Base-by-base conservation (phyloP, 129 eudicot genomes). In the Tagetes erecta region DNA sequence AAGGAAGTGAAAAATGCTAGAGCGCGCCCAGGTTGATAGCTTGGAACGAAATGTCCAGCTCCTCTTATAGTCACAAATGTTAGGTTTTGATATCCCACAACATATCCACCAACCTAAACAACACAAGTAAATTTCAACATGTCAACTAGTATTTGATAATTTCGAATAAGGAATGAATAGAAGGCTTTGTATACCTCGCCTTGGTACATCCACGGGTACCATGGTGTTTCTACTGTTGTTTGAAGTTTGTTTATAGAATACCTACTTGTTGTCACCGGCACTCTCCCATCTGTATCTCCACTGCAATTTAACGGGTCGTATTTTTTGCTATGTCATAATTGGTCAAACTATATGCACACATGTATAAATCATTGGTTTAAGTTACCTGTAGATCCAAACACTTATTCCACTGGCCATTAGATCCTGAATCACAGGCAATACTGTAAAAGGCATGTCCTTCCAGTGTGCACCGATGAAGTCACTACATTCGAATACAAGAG, bases 301-400 rank as follows among this genome's bases (percentile, higher is more conserved):
- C 91, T 86, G 80, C 80, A 77, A 13, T 11, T 71, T 37, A 47
- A 42, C 1, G 7, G 67, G 44, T 59, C 6, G n/a, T 45, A 14
- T 58, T 56, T 27, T 53, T 37, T 53, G 53, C 30, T 57, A 7
- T 27, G 45, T 45, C 59, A 42, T 73, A 73, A 53, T 40, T 39
- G 27, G 57, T 33, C 20, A 5, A 49, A 60, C 31, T 20, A 12
- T 49, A 52, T 5, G 7, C 34, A 35, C 44, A 14, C 50, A 14
- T 9, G 8, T 9, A 9, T 14, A 34, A 30, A 45, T 13, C 9
- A 37, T 33, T 35, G 20, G 36, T 44, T 34, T 71, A 38, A 1
- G 10, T 36, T 79, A 86, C 89, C 95, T 84, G 52, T 84, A 89
- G 33, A 89, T 80, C 96, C 91, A 84, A 68, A 89, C 84, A 1